A percentile compares a stretch with the other conserved stretches of the same genome.
phyloP scores from a whole-genome alignment of 306 rosid genomes.

The Cicer cuneatum region DNA sequence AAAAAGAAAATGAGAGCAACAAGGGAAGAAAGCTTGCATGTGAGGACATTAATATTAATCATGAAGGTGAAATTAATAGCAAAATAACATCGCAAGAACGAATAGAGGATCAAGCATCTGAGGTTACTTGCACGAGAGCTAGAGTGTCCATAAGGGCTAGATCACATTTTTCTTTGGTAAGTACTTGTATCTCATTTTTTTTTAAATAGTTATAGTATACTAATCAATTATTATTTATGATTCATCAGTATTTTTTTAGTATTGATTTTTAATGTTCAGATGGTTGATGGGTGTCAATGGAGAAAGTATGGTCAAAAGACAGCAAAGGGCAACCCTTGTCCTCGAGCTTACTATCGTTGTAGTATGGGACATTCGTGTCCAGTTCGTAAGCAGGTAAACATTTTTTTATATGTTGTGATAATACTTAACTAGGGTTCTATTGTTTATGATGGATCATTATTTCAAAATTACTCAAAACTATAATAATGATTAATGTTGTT shows the following conservation, averaged over 20 bases:
- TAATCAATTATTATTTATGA: not conserved
- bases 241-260: not conserved
- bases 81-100: slow-evolving; percentile 36
- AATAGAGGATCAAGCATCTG: slow-evolving; percentile 35
- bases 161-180: slow-evolving; percentile 53
- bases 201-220: not conserved
- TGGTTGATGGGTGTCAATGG: slow-evolving; percentile 63
- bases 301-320: slow-evolving; percentile 64
- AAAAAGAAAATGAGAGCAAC: slow-evolving; percentile 9
- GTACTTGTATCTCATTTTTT: not conserved
- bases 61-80: slow-evolving; percentile 30
- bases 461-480: too few species aligned
- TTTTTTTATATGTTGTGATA: not conserved
- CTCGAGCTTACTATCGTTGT: slow-evolving; percentile 59
- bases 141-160: slow-evolving; percentile 58
- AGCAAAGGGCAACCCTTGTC: slow-evolving; percentile 61
- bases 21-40: slow-evolving; percentile 30
- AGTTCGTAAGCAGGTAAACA: slow-evolving; percentile 59
- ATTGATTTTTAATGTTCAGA: slow-evolving; percentile 38
- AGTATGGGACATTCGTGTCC: slow-evolving; percentile 59
- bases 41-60: not conserved
- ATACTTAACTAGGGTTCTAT: too few species aligned
- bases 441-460: too few species aligned
- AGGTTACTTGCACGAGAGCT: slow-evolving; percentile 46
- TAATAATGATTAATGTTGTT: too few species aligned